Evolutionary conservation across 768 basidiomycete genomes (phyloP), one percentile per base, ranked within the genome.

Genomic region (Thelephora aurantiotincta): DNA sequence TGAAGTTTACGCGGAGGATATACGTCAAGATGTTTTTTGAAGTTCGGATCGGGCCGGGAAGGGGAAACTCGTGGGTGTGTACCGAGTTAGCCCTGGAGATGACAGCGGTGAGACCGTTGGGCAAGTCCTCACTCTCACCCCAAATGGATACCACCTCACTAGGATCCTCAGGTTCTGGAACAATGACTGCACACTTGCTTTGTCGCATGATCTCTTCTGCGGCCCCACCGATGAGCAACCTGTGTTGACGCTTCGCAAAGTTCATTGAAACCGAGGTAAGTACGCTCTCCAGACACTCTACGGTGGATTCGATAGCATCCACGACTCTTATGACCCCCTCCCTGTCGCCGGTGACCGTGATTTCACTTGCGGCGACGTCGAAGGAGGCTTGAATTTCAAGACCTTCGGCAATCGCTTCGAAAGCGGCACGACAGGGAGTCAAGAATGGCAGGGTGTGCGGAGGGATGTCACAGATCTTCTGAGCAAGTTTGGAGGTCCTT

Each of bases 241-340:
- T 82, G 63, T 98, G 96, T 65, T 98, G 92, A 55, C 87, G 80
- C 67, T 91, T 97, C 26, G 91, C 89, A 35, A 97, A 72, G 22
- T 79, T 73, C 38, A 96, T 74, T 62, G 80, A 82, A 57, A 90
- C 63, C 9, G 74, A 71, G 12, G 75, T 81, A 36, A 88, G 62
- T 50, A 63, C 62, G 12, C 65, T 60, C 45, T 71, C 70, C 61
- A 81, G 71, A 35, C 65, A 63, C 51, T 79, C 77, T 43, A 86
- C 70, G 14, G 74, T 75, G 44, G 63, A 66, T 61, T 79, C 82
- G 64, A 98, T 82, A 2, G 70, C 62, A 33, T 85, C 84, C n/a
- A 90, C 68, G 35, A 88, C 84, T 43, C 76, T 75, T 20, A 67
- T 68, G 46, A 96, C 94, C 12, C 74, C 78, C 51, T 88, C 88